Percentiles rank a stretch among this genome's conserved stretches.
phyloP scores from a whole-genome alignment of 2,329 filamentous ascomycete genomes.

The Phyllosticta citribraziliensis region DNA sequence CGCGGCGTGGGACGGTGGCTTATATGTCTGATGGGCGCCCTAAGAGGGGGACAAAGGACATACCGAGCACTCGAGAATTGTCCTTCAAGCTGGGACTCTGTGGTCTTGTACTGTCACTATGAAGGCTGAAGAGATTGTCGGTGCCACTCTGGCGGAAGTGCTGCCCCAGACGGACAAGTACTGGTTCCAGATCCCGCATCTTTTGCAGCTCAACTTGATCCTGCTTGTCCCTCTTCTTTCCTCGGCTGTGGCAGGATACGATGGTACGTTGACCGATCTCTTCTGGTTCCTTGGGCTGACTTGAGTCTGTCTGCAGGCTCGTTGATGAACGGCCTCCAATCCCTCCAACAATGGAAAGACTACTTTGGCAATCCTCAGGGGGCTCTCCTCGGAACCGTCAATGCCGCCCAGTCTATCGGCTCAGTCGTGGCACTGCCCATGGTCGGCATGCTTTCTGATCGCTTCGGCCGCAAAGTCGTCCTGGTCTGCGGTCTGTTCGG shows the following conservation, averaged over 20 bases:
- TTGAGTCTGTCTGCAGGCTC: background rate
- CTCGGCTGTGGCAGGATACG: slow-evolving; percentile 35
- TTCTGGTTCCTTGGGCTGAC: background rate
- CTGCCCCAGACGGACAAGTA: slow-evolving; percentile 32
- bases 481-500: slow-evolving; percentile 8
- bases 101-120: slow-evolving; percentile 22
- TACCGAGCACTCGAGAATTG: background rate
- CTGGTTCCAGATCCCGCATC: slow-evolving; percentile 36
- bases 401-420: slow-evolving; percentile 12
- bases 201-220: slow-evolving; percentile 36
- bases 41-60: background rate
- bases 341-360: slow-evolving; percentile 11
- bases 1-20: background rate
- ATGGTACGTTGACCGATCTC: slow-evolving; percentile 22
- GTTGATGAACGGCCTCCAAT: slow-evolving; percentile 15
- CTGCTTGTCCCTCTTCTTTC: slow-evolving; percentile 36
- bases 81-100: background rate
- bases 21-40: background rate
- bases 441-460: slow-evolving; percentile 8
- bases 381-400: slow-evolving; percentile 13
- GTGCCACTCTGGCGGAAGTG: slow-evolving; percentile 23
- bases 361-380: slow-evolving; percentile 14
- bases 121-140: slow-evolving; percentile 45
- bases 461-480: slow-evolving; percentile 6
- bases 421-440: slow-evolving; percentile 10